A percentile compares a stretch with the other conserved stretches of the same genome.
Conservation (phyloP, 139 green algal genomes). For the Microglena sp. region DNA sequence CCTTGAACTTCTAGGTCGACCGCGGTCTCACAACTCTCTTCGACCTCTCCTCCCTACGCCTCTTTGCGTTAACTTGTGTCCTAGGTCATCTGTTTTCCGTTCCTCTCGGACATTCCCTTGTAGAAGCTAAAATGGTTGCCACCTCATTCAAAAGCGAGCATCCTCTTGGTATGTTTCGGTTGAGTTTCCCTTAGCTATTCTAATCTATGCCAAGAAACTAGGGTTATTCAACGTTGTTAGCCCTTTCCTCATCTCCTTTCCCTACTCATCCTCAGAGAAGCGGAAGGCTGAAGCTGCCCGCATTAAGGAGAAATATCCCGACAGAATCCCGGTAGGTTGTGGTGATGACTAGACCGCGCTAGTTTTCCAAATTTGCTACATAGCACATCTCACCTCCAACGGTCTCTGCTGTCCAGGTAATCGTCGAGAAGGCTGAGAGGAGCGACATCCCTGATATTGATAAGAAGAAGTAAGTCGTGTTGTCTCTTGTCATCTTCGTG, state of each 20-base stretch:
- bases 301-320: constrained; percentile 96
- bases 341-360: background rate
- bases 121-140: no score
- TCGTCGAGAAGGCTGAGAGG: constrained; percentile 92
- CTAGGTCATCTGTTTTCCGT: no score
- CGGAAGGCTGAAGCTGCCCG: constrained; percentile 75
- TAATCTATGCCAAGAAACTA: background rate
- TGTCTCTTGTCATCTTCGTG: background rate
- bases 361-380: background rate
- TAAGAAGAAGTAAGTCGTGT: constrained; percentile 96
- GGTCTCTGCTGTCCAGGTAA: constrained; percentile 83
- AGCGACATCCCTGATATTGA: constrained; percentile 98
- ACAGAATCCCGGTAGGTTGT: constrained; percentile 80
- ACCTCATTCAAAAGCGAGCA: constrained; percentile 85
- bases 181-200: background rate
- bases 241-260: background rate
- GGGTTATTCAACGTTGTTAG: background rate
- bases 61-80: no score
- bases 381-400: no score
- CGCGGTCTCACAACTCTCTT: no score
- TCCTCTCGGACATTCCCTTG: no score
- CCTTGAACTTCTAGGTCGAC: no score
- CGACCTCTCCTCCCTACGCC: no score
- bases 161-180: constrained; percentile 55
- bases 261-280: constrained; percentile 68